Base-by-base conservation (phyloP, 208 protist genomes). In the Porcisia deanei region DNA sequence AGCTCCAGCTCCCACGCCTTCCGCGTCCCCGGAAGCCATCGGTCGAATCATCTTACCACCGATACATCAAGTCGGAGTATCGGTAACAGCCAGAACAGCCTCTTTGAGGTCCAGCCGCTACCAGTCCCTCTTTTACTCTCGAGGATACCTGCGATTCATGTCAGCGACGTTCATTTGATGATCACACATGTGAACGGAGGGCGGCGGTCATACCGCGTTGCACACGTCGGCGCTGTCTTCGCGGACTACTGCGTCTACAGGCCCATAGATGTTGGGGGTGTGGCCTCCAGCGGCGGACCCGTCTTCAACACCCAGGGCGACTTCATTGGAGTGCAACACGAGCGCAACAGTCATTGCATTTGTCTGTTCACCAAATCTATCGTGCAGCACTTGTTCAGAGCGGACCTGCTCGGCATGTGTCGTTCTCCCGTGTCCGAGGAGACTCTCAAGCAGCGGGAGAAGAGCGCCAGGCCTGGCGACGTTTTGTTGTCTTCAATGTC, bases 311-410 rank as follows among this genome's bases (percentile, higher is more conserved):
- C 76, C 55, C 75, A 85, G 9, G 93, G 93, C n/a, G 85, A 94
- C 77, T 95, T 97, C 85, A 82, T 97, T 41, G 93, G 91, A 9
- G 53, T 97, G 54, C 93, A 97, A 70, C 93, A 97, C 76, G 86
- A 91, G 64, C 55, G 52, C 37, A 47, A 79, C 72, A 83, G 80
- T 37, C 82, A 92, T 70, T 81, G 88, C 59, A 85, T 93, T 49
- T 89, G 86, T 72, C 76, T 97, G 43, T 78, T 89, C 66, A 90
- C 82, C 22, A 76, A 68, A 37, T 91, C 86, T 22, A 94, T 97
- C 78, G 91, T 95, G 41, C 81, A 77, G 0, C 85, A 94, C 68
- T 75, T 97, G 3, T 97, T 97, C 74, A 70, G 86, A 37, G 84
- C 87, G 1, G 85, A 84, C 43, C 43, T 89, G 63, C 85, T 97